A percentile compares a stretch with the other conserved stretches of the same genome.
These are phyloP conservation scores for Xerocomus cyaneibrunnescens DNA, from an alignment of 1,284 basidiomycete species.

Conservation along the genomic window DNA sequence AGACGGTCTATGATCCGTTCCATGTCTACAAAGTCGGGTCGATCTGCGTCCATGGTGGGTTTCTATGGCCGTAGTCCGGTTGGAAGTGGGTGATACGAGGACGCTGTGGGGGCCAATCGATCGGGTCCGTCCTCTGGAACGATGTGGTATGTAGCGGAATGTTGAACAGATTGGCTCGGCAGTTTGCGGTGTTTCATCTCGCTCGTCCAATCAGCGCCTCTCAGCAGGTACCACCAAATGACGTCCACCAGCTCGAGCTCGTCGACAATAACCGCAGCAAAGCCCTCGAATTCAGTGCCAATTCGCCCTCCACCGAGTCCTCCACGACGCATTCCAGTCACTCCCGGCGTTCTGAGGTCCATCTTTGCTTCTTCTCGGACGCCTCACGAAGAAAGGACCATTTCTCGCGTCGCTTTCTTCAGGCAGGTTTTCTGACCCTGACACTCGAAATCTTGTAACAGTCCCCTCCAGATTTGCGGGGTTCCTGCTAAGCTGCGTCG, in stretches of 20 bases:
- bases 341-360: conserved; percentile 72
- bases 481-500: conserved; percentile 75
- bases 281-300: conserved; percentile 43
- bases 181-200: conserved; percentile 23
- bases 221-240: conserved; percentile 26
- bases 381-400: conserved; percentile 72
- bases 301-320: conserved; percentile 23
- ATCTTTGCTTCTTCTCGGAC: conserved; percentile 82
- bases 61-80: conserved; percentile 2
- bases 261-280: conserved; percentile 47
- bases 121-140: neutral
- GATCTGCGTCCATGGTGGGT: conserved; percentile 16
- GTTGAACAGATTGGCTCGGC: conserved; percentile 13
- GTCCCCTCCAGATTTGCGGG: conserved; percentile 61
- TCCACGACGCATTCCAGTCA: conserved; percentile 70
- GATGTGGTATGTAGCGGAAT: neutral
- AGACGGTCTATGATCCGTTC: conserved; percentile 52
- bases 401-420: conserved; percentile 81
- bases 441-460: neutral
- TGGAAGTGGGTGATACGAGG: neutral
- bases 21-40: conserved; percentile 43
- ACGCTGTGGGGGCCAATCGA: conserved; percentile 8
- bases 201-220: neutral
- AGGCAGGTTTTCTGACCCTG: conserved; percentile 43
- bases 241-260: conserved; percentile 52